phyloP scores from a whole-genome alignment of 2,329 filamentous ascomycete genomes.

The Aureobasidium zeae region DNA sequence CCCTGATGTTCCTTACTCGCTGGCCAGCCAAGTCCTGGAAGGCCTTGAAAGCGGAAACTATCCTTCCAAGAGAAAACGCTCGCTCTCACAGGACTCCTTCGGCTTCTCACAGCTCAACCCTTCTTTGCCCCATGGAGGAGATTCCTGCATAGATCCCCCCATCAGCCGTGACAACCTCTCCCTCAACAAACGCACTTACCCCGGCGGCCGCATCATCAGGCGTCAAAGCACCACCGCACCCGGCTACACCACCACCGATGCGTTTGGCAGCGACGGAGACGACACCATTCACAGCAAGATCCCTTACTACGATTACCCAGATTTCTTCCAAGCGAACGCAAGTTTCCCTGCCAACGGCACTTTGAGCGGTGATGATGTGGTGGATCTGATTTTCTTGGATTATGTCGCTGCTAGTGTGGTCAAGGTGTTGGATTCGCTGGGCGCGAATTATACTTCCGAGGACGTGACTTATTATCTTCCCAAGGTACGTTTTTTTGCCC shows the following conservation, averaged over 20 bases:
- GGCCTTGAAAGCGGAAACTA: slow-evolving; percentile 38
- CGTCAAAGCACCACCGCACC: slow-evolving; percentile 38
- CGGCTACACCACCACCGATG: slow-evolving; percentile 48
- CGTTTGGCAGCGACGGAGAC: slow-evolving; percentile 49
- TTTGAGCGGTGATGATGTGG: slow-evolving; percentile 36
- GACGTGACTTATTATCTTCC: slow-evolving; percentile 33
- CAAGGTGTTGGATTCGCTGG: slow-evolving; percentile 29
- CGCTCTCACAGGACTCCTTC: slow-evolving; percentile 26
- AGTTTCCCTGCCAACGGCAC: slow-evolving; percentile 39
- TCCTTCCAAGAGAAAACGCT: slow-evolving; percentile 29
- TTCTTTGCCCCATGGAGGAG: too few species aligned
- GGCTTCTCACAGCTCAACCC: slow-evolving; percentile 27
- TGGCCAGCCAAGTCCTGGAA: slow-evolving; percentile 34
- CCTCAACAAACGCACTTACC: slow-evolving; percentile 25
- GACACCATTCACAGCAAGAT: slow-evolving; percentile 46
- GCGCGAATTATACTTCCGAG: slow-evolving; percentile 24
- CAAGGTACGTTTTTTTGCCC: slow-evolving; percentile 17
- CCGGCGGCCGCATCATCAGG: slow-evolving; percentile 38
- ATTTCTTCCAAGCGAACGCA: slow-evolving; percentile 43
- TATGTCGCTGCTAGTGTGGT: slow-evolving; percentile 36
- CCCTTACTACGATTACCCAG: slow-evolving; percentile 39
- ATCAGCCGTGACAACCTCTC: slow-evolving; percentile 25
- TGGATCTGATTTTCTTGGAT: slow-evolving; percentile 48
- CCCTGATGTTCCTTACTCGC: slow-evolving; percentile 42
- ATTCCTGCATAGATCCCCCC: slow-evolving; percentile 43